Evolutionary conservation across 208 protist species (phyloP).

Genomic region (Trypanosoma melophagium): DNA sequence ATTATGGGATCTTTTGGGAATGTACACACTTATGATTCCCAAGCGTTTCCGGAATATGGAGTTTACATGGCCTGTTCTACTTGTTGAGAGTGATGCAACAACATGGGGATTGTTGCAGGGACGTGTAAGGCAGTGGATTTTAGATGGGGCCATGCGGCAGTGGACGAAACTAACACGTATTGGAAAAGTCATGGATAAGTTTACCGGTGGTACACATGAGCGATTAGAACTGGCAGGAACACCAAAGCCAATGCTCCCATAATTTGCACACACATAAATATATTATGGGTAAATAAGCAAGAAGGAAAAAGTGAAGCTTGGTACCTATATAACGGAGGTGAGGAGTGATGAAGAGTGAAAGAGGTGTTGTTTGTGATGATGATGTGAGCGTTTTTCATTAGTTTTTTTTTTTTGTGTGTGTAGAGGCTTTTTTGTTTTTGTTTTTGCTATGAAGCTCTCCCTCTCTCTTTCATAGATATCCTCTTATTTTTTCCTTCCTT

Average conservation of each 20-base stretch:
- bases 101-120: constrained; percentile 45
- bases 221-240: constrained; percentile 7
- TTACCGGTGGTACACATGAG: neutral
- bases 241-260: constrained; percentile 4
- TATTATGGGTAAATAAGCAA: neutral
- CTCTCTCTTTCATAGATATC: too few relatives aligned
- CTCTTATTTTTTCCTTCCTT: too few relatives aligned
- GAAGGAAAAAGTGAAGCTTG: neutral
- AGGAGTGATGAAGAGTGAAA: too few relatives aligned
- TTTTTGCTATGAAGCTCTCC: too few relatives aligned
- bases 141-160: constrained; percentile 64
- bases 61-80: constrained; percentile 48
- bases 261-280: neutral
- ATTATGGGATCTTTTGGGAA: constrained; percentile 59
- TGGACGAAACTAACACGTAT: constrained; percentile 83
- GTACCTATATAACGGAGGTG: too few relatives aligned
- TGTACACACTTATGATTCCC: constrained; percentile 74
- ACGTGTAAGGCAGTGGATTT: constrained; percentile 44
- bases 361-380: too few relatives aligned
- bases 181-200: constrained; percentile 49
- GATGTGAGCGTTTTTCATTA: too few relatives aligned
- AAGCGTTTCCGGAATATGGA: constrained; percentile 49
- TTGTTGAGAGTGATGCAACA: constrained; percentile 42
- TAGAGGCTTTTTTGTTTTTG: too few relatives aligned
- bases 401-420: too few relatives aligned